These are phyloP conservation scores for Cercophora samala DNA, from an alignment of 495 filamentous ascomycete genomes.

Conservation along the genomic window DNA sequence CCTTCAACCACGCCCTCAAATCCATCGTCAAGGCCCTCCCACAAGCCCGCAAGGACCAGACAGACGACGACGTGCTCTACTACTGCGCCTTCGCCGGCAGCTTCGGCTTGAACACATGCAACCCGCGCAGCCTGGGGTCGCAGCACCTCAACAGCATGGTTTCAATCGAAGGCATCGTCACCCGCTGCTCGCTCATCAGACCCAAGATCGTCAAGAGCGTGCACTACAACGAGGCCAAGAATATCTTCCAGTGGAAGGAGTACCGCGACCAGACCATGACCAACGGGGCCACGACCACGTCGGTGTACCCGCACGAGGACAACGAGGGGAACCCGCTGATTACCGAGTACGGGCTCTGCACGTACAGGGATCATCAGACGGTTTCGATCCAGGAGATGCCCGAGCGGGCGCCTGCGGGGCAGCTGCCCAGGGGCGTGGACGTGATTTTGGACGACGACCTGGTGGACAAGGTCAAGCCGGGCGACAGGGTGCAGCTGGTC, in stretches of 20 bases:
- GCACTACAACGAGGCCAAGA: constrained; percentile 83
- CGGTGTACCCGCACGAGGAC: constrained; percentile 93
- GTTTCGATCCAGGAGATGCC: constrained; percentile 99
- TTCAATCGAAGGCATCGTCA: constrained; percentile 96
- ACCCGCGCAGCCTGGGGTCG: constrained; percentile 87
- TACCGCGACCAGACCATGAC: constrained; percentile 97
- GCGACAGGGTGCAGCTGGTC: constrained; percentile 92
- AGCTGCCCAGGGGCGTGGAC: constrained; percentile 95
- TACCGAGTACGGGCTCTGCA: constrained; percentile 94
- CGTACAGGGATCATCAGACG: constrained; percentile 94
- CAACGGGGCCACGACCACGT: constrained; percentile 77
- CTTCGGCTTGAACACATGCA: constrained; percentile 91
- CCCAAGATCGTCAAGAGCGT: constrained; percentile 98
- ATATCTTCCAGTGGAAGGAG: constrained; percentile 76
- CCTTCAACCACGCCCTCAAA: constrained; percentile 87
- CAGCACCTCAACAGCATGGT: constrained; percentile 92
- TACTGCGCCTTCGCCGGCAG: constrained; percentile 94
- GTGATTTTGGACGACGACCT: constrained; percentile 96
- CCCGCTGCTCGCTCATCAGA: constrained; percentile 88
- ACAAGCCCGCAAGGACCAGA: constrained; percentile 53
- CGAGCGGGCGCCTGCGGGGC: constrained; percentile 90
- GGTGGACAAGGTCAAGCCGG: constrained; percentile 91
- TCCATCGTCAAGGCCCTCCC: constrained; percentile 76
- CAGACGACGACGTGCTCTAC: constrained; percentile 59
- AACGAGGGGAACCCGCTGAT: constrained; percentile 75